A percentile compares a stretch with the other conserved stretches of the same genome.
Evolutionary conservation across 345 rosid species (phyloP).

Genomic region (Firmiana major): DNA sequence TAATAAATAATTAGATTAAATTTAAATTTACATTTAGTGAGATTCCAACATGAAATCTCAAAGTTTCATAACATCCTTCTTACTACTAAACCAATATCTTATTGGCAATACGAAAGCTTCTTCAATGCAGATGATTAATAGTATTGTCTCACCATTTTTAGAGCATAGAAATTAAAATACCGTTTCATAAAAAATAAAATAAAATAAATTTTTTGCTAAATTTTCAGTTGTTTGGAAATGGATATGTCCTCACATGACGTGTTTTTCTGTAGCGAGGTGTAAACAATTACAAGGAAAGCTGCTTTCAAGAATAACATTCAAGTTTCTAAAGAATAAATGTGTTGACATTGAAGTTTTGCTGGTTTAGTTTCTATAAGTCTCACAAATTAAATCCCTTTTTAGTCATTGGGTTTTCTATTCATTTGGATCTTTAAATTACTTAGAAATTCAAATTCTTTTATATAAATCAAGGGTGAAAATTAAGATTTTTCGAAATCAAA

Average conservation of each 20-base stretch:
- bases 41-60: too few species aligned
- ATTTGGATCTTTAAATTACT: neutral
- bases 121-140: too few species aligned
- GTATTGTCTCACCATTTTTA: too few species aligned
- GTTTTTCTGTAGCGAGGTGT: neutral
- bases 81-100: too few species aligned
- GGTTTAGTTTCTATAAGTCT: neutral
- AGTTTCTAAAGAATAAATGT: too few species aligned
- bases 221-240: neutral
- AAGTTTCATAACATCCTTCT: too few species aligned
- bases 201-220: neutral
- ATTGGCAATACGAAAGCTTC: too few species aligned
- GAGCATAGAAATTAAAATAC: too few species aligned
- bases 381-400: neutral
- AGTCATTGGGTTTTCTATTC: neutral
- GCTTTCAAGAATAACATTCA: neutral
- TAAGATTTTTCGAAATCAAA: too few species aligned
- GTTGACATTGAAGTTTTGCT: neutral
- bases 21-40: too few species aligned
- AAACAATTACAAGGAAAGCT: neutral
- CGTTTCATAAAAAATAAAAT: neutral
- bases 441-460: neutral
- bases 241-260: conserved; percentile 1
- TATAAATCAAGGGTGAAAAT: too few species aligned
- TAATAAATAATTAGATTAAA: too few species aligned